Evolutionary conservation across 768 basidiomycete genomes (phyloP).

Genomic region (Candolleomyces aberdarensis): DNA sequence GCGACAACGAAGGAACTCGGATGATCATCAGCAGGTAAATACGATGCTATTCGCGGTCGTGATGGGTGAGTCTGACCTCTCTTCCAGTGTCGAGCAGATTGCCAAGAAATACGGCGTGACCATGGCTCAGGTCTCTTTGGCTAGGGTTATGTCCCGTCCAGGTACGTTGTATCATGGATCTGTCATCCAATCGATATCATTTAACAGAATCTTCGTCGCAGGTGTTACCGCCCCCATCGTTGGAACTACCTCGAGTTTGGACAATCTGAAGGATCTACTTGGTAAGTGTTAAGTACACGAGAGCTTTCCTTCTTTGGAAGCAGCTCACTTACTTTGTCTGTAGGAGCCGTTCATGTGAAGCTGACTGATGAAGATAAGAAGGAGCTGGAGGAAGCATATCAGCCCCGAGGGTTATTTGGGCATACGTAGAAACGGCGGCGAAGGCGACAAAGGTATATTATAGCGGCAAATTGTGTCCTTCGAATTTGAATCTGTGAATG

Average conservation of each 20-base stretch:
- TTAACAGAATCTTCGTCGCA: slow-evolving; percentile 1
- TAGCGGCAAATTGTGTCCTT: no score
- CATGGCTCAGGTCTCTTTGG: slow-evolving; percentile 58
- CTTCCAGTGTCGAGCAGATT: slow-evolving; percentile 48
- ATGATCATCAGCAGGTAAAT: slow-evolving; percentile 37
- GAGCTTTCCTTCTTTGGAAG: no score
- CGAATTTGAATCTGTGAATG: no score
- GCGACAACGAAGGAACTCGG: slow-evolving; percentile 22
- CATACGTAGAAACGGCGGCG: no score
- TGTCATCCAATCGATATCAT: background rate
- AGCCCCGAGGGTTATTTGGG: no score
- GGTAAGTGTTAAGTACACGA: slow-evolving; percentile 16
- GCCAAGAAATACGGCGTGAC: slow-evolving; percentile 46
- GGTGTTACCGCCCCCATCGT: slow-evolving; percentile 58
- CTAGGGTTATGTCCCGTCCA: slow-evolving; percentile 47
- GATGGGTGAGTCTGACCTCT: background rate
- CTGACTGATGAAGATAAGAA: no score
- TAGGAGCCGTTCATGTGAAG: no score
- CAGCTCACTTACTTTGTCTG: no score
- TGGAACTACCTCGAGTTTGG: slow-evolving; percentile 48
- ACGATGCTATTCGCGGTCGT: no score
- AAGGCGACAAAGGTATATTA: no score
- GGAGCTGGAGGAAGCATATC: no score
- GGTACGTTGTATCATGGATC: slow-evolving; percentile 18
- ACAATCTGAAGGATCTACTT: slow-evolving; percentile 51